Percentiles rank a stretch among this genome's conserved stretches.
Evolutionary conservation across 495 filamentous ascomycete species (phyloP).

Genomic region (Hypoxylon crocopeplum): DNA sequence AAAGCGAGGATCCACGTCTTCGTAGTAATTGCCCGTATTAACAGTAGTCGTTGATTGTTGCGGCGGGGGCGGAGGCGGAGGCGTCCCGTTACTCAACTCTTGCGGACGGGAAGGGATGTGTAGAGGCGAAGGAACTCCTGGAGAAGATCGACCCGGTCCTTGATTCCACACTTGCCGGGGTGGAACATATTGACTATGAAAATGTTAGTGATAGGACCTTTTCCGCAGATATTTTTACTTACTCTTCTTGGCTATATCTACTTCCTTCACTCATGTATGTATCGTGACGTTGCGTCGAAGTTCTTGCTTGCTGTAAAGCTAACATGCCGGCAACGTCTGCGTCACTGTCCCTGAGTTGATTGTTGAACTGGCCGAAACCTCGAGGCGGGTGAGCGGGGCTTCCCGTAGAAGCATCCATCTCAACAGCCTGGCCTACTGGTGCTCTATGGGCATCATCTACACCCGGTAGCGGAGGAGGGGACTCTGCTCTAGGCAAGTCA

Average conservation of each 20-base stretch:
- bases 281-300: conserved; percentile 45
- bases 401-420: conserved; percentile 77
- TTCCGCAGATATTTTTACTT: conserved; percentile 47
- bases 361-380: conserved; percentile 54
- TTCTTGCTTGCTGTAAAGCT: conserved; percentile 66
- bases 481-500: conserved; percentile 60
- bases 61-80: conserved; percentile 41
- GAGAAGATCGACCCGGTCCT: conserved; percentile 52
- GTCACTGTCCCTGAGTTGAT: conserved; percentile 67
- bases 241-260: conserved; percentile 77
- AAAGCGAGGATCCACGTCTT: conserved; percentile 93
- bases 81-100: conserved; percentile 48
- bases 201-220: conserved; percentile 32
- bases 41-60: conserved; percentile 40
- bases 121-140: conserved; percentile 45
- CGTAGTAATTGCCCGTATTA: conserved; percentile 74
- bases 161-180: conserved; percentile 66
- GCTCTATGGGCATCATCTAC: conserved; percentile 47
- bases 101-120: conserved; percentile 45
- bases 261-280: conserved; percentile 66
- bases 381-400: conserved; percentile 53
- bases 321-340: conserved; percentile 72
- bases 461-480: conserved; percentile 69
- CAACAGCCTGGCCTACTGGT: conserved; percentile 74
- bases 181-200: conserved; percentile 65